A percentile compares a stretch with the other conserved stretches of the same genome.
These are phyloP conservation scores for barley (Hordeum vulgare) DNA, from an alignment of 176 grass and related monocot genomes.

Conservation along the genomic window MorexV3_pseudomolecules_assembly NC_058521.1:556140696-556141195, in stretches of 20 bases:
- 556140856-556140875: constrained; percentile 69
- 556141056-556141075: constrained; percentile 74
- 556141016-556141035: constrained; percentile 87
- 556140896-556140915: neutral
- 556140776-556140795: constrained; percentile 57
- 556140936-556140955: constrained; percentile 60
- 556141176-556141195: constrained; percentile 65
- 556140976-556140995: constrained; percentile 69
- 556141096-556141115: constrained; percentile 36
- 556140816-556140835: constrained; percentile 74
- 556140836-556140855: constrained; percentile 92
- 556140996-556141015: constrained; percentile 76
- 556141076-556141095: constrained; percentile 33
- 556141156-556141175: constrained; percentile 40
- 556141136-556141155: constrained; percentile 73
- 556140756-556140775: constrained; percentile 78
- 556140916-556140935: neutral
- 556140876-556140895: neutral
- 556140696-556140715: constrained; percentile 85
- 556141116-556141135: constrained; percentile 52
- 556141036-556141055: constrained; percentile 61
- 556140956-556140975: constrained; percentile 80
- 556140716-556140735: constrained; percentile 62
- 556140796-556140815: constrained; percentile 59
- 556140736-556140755: constrained; percentile 81